A percentile compares a stretch with the other conserved stretches of the same genome.
phyloP scores from a whole-genome alignment of 2,329 filamentous ascomycete species.

The Colletotrichum navitas region DNA sequence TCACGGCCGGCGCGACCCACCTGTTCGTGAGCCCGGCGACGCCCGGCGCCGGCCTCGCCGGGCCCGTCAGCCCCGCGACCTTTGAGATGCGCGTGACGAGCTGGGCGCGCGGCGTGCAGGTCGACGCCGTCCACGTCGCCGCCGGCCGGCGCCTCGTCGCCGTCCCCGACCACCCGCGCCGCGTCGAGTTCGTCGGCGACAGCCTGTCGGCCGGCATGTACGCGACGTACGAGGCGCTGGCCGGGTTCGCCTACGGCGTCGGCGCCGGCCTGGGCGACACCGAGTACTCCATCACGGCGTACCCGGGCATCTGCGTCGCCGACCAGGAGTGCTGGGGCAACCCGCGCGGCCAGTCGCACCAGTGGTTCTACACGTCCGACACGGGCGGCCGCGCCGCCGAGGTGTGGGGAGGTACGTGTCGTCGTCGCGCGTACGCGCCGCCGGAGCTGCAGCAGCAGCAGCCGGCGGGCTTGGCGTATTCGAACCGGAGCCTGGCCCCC shows the following conservation, averaged over 20 bases:
- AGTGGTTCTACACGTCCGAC: constrained; percentile 70
- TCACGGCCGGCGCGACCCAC: constrained; percentile 68
- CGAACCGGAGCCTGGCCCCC: constrained; percentile 10
- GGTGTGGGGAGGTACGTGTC: constrained; percentile 57
- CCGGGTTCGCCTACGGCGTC: constrained; percentile 67
- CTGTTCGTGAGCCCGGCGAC: constrained; percentile 63
- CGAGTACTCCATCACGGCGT: constrained; percentile 70
- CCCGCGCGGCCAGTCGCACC: constrained; percentile 62
- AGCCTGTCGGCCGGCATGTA: constrained; percentile 68
- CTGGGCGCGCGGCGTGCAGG: constrained; percentile 71
- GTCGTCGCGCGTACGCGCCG: not conserved
- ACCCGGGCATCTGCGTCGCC: constrained; percentile 68
- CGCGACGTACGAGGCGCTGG: constrained; percentile 69
- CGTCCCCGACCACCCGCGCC: constrained; percentile 51
- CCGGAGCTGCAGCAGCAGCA: not conserved
- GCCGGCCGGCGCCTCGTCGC: constrained; percentile 59
- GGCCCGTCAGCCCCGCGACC: constrained; percentile 57
- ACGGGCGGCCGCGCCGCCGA: constrained; percentile 60
- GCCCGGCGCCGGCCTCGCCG: constrained; percentile 58
- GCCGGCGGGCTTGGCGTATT: not conserved
- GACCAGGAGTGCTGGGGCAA: constrained; percentile 69
- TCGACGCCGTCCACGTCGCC: constrained; percentile 64
- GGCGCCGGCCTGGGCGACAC: constrained; percentile 68
- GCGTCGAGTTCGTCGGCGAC: constrained; percentile 60
- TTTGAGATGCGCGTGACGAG: constrained; percentile 73